phyloP scores from a whole-genome alignment of 441 rosid species.

The Euphorbia corollata region DNA sequence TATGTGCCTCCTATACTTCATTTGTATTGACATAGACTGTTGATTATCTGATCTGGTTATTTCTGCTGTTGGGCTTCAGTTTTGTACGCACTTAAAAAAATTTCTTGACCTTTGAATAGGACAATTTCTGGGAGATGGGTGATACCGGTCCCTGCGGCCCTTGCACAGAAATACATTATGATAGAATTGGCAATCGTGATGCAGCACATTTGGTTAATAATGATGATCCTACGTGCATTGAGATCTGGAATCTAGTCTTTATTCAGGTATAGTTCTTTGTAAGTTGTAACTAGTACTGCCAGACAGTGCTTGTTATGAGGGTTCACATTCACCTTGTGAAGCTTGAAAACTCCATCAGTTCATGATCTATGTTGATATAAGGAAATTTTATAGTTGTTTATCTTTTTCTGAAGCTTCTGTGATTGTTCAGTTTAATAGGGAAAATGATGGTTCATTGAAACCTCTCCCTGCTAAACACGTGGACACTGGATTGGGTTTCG shows the following conservation, averaged over 20 bases:
- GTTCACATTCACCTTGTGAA: background rate
- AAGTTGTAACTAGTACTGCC: background rate
- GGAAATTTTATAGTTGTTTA: background rate
- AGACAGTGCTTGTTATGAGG: slow-evolving; percentile 1
- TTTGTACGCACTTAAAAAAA: slow-evolving; percentile 11
- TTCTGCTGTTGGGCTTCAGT: background rate
- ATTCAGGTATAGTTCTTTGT: slow-evolving; percentile 62
- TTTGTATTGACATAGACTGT: background rate
- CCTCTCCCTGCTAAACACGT: slow-evolving; percentile 94
- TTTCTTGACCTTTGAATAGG: slow-evolving; percentile 36
- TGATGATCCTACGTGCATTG: slow-evolving; percentile 97
- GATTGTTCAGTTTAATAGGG: slow-evolving; percentile 73
- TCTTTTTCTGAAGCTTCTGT: slow-evolving; percentile 6
- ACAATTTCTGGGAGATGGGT: slow-evolving; percentile 99
- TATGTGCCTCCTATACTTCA: background rate
- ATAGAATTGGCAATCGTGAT: slow-evolving; percentile 79
- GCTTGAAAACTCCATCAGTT: background rate
- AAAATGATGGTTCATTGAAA: slow-evolving; percentile 76
- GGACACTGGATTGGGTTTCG: slow-evolving; percentile 97
- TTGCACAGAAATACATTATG: slow-evolving; percentile 94
- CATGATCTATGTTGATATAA: background rate
- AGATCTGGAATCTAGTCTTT: slow-evolving; percentile 97
- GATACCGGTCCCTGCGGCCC: slow-evolving; percentile 99
- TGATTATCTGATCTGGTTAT: background rate
- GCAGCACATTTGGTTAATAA: slow-evolving; percentile 78